Evolutionary conservation across 768 basidiomycete genomes (phyloP), one percentile per base, ranked within the genome.

Genomic region (Kwoniella botswanensis): DNA sequence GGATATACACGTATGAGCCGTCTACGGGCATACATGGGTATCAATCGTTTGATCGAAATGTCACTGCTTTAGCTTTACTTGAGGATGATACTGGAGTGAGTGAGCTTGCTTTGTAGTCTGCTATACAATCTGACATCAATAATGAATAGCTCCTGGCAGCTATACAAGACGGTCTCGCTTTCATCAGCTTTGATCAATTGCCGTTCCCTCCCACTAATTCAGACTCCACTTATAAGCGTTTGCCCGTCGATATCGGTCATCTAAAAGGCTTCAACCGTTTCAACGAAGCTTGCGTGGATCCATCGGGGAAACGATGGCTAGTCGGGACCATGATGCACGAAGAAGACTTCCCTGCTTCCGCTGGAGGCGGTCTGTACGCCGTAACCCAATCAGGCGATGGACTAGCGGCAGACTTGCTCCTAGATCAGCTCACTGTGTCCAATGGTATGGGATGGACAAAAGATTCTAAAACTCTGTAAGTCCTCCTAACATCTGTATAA

Each of bases 271-370:
- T 71, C 42, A 58, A 65, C 26, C 69, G 69, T 18, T 71, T 71
- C 56, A 71, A 71, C 50, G 69, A 71, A 50, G 63, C 64, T 22
- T 71, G 69, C 26, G 69, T 71, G n/a, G 69, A 71, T 65, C 69
- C 69, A 9, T 58, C 50, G 11, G 69, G 69, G 11, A 58, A 44
- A n/a, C 55, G 63, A 11, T 65, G 26, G 35, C 17, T 71, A 10
- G 43, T 41, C 5, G 63, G 64, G 2, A 35, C 68, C 18, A 70
- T 70, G 68, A 57, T 53, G 53, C 26, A 70, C 21, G 35, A 63
- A 57, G 63, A 56, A 12, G 42, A 53, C 9, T 50, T 21, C 18
- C 26, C 55, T 7, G 7, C 7, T 18, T 43, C 24, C 15, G 56
- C n/a, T 22, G 64, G 64, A 17, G 69, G 63, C 10, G 50, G 52